phyloP scores from a whole-genome alignment of 2,329 filamentous ascomycete species.

The Colletotrichum lentis region DNA sequence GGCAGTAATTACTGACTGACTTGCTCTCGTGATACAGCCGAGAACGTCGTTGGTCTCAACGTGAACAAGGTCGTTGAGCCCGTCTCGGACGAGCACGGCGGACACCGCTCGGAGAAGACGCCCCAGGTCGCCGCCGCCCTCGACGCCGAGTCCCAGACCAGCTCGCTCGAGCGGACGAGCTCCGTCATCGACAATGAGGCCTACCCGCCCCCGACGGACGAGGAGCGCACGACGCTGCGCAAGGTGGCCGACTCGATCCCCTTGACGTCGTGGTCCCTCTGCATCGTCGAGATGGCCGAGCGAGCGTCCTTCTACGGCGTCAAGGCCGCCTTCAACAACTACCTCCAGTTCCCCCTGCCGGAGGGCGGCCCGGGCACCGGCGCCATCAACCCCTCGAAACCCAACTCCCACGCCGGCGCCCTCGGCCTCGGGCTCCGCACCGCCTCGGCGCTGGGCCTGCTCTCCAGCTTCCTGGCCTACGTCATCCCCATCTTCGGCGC shows the following conservation, averaged over 20 bases:
- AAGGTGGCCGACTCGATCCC: constrained; percentile 61
- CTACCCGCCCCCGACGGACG: constrained; percentile 27
- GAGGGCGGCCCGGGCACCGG: constrained; percentile 57
- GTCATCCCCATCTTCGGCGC: constrained; percentile 63
- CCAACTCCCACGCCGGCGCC: constrained; percentile 60
- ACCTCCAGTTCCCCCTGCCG: constrained; percentile 68
- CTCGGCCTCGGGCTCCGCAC: constrained; percentile 65
- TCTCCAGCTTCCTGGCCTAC: constrained; percentile 66
- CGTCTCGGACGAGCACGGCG: constrained; percentile 13
- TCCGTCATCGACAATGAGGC: constrained; percentile 15
- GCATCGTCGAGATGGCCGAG: constrained; percentile 67
- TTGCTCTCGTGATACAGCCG: constrained; percentile 1
- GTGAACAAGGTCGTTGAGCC: constrained; percentile 31
- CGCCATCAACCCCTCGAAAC: constrained; percentile 51
- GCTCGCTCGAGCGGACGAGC: neutral
- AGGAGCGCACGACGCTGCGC: constrained; percentile 32
- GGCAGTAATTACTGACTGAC: neutral
- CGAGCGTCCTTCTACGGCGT: constrained; percentile 68
- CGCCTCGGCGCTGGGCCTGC: constrained; percentile 61
- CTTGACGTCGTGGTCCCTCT: constrained; percentile 63
- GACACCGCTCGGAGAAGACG: constrained; percentile 10
- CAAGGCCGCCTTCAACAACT: constrained; percentile 65
- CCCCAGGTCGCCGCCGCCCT: neutral
- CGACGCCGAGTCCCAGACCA: constrained; percentile 23
- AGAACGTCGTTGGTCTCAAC: constrained; percentile 29